phyloP scores from a whole-genome alignment of 2,329 filamentous ascomycete genomes.

The Ascocoryne sarcoides region DNA sequence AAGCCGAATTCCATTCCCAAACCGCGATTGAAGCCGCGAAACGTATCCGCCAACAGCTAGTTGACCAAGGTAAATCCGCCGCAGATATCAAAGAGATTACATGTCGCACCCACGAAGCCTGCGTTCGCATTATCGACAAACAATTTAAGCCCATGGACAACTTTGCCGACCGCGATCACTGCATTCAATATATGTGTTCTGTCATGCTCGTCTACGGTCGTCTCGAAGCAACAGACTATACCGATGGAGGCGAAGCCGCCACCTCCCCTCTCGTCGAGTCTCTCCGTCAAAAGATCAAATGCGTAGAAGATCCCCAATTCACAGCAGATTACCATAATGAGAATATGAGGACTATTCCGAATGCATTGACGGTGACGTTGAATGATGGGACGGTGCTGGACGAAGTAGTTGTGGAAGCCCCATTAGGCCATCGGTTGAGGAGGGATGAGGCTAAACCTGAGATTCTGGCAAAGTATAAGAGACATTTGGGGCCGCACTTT shows the following conservation, averaged over 20 bases:
- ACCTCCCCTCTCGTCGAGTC: constrained; percentile 83
- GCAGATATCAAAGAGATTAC: constrained; percentile 89
- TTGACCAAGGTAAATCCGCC: constrained; percentile 77
- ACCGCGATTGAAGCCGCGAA: constrained; percentile 93
- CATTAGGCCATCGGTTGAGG: constrained; percentile 82
- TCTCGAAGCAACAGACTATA: constrained; percentile 88
- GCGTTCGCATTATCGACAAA: constrained; percentile 99
- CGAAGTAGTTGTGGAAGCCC: constrained; percentile 88
- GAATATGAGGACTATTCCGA: constrained; percentile 87
- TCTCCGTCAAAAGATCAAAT: constrained; percentile 86
- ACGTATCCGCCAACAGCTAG: constrained; percentile 76
- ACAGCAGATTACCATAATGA: constrained; percentile 95
- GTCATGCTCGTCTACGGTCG: constrained; percentile 95
- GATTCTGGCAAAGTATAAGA: constrained; percentile 91
- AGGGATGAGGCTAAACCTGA: constrained; percentile 97
- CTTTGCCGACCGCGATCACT: constrained; percentile 98
- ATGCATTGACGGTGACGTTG: constrained; percentile 88
- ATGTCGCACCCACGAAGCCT: constrained; percentile 96
- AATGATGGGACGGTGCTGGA: constrained; percentile 89
- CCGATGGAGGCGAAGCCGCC: constrained; percentile 84
- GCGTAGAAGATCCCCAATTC: constrained; percentile 92
- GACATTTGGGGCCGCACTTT: constrained; percentile 81
- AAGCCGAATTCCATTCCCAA: constrained; percentile 95
- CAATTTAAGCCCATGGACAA: constrained; percentile 99
- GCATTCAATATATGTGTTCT: constrained; percentile 98